Evolutionary conservation across 164 flowering plant species (phyloP), one percentile per base, ranked within the genome.

Genomic region (Warburgia ugandensis): DNA sequence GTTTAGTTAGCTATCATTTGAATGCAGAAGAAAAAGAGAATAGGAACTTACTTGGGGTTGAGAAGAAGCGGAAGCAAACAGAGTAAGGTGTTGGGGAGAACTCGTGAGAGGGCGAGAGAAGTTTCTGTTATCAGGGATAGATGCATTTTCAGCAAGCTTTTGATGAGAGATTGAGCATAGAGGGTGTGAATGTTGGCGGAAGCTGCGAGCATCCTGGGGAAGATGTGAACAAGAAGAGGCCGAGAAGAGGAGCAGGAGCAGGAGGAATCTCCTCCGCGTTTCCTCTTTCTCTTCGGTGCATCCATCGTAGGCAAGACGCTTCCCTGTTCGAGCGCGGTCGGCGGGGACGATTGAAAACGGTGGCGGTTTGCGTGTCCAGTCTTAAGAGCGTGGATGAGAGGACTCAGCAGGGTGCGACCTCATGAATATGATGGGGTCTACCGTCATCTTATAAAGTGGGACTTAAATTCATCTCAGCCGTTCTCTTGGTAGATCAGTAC

Each of bases 61-160:
- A 82, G 77, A 46, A 79, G 65, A 31, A 53, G 0, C 0, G 84
- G 78, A 13, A 73, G 68, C 46, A 79, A 41, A 1, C 75, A 64
- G 46, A 77, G 61, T n/a, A 77, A 22, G 37, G 76, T 32, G 23
- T 21, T 7, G 36, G 62, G 39, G 7, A 58, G 48, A 28, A 41
- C 17, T 30, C 48, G 27, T 10, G 45, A 50, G 42, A 28, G n/a
- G 33, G 17, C 14, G 12, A 11, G 45, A 29, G 32, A 6, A 33
- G 28, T 52, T 32, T 35, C 32, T 11, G 31, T 9, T 56, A 54
- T 54, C 32, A 67, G 65, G 36, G 72, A 46, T 45, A 40, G 61
- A 12, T 46, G 74, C 1, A 72, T 48, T 21, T 49, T 59, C 25
- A 42, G 47, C 35, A 81, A 39, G 44, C 67, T 65, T 52, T 69